Evolutionary conservation across 108 stramenopile species (phyloP).

Genomic region (Cyclotella atomus): DNA sequence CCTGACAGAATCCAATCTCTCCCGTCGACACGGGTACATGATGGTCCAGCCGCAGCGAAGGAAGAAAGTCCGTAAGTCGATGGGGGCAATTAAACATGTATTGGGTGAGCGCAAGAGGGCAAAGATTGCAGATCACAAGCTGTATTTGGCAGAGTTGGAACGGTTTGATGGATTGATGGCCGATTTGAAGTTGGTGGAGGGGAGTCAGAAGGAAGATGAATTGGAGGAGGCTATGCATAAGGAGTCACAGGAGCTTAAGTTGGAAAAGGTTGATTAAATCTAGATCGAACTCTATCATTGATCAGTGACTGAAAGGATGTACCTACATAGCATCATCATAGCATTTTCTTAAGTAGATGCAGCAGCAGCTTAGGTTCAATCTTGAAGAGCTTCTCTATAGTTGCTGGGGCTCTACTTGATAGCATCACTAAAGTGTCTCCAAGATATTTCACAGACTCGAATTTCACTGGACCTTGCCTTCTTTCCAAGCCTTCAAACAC

Average conservation of each 20-base stretch:
- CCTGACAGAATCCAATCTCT: slow-evolving; percentile 80
- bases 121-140: slow-evolving; percentile 57
- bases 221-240: slow-evolving; percentile 46
- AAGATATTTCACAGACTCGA: not conserved
- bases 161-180: slow-evolving; percentile 30
- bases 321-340: no score
- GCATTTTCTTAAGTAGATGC: no score
- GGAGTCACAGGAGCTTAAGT: slow-evolving; percentile 34
- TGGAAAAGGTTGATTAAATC: slow-evolving; percentile 1
- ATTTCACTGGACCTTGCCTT: not conserved
- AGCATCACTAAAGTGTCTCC: no score
- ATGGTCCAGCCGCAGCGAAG: slow-evolving; percentile 81
- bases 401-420: no score
- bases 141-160: slow-evolving; percentile 42
- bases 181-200: slow-evolving; percentile 20
- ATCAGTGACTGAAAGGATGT: no score
- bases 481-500: slow-evolving; percentile 17
- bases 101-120: slow-evolving; percentile 86
- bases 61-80: slow-evolving; percentile 81
- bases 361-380: no score
- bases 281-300: not conserved
- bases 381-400: no score
- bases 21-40: slow-evolving; percentile 62
- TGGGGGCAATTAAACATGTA: slow-evolving; percentile 89
- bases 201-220: not conserved